A percentile compares a stretch with the other conserved stretches of the same genome.
phyloP scores from a whole-genome alignment of 352 stramenopile genomes.

The Thraustotheca clavata region DNA sequence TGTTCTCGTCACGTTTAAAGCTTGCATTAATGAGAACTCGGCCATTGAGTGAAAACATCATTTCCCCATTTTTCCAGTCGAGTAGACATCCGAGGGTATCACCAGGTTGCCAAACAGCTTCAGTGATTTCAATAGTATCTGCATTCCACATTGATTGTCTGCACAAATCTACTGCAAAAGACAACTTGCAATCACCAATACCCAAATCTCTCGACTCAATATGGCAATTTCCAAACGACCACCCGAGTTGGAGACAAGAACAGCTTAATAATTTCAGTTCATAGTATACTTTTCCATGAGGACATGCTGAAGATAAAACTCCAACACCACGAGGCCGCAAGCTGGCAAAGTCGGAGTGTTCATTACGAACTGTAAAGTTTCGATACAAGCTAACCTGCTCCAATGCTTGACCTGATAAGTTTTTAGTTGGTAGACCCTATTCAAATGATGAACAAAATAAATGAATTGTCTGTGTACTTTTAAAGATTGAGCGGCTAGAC shows the following conservation, averaged over 20 bases:
- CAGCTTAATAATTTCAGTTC: conserved; percentile 7
- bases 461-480: not conserved
- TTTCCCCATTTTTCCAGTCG: conserved; percentile 10
- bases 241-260: conserved; percentile 11
- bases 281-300: conserved; percentile 18
- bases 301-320: not conserved
- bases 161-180: conserved; percentile 1
- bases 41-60: conserved; percentile 19
- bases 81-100: conserved; percentile 14
- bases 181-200: conserved; percentile 17
- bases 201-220: not conserved
- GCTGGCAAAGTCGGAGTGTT: conserved; percentile 8
- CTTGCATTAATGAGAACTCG: not conserved
- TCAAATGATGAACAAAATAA: not conserved
- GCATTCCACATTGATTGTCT: conserved; percentile 17
- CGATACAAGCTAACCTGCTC: not conserved
- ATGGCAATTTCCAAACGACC: conserved; percentile 13
- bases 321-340: not conserved
- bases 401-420: not conserved
- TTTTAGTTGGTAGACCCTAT: not conserved
- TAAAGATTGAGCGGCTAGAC: not conserved
- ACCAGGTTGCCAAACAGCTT: conserved; percentile 12
- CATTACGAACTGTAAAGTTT: conserved; percentile 9
- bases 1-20: not conserved
- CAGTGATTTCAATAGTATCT: not conserved